Evolutionary conservation across 169 alveolate genomes (phyloP).

Genomic region (Perkinsus olseni): DNA sequence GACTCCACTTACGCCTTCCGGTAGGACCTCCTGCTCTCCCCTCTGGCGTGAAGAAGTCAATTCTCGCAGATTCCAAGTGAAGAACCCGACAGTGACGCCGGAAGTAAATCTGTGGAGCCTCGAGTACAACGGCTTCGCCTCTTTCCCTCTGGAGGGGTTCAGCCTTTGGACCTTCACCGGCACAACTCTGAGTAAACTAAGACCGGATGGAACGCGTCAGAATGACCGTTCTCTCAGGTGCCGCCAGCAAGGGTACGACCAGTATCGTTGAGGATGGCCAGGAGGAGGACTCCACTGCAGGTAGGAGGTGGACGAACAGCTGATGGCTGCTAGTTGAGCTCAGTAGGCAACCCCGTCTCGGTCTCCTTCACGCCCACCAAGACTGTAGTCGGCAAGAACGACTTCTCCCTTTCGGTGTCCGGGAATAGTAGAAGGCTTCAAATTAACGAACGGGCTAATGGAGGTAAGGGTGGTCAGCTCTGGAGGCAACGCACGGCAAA

Average conservation of each 20-base stretch:
- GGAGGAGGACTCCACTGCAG: not conserved
- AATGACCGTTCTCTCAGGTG: not conserved
- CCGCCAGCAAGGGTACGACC: not conserved
- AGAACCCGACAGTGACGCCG: not conserved
- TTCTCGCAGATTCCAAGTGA: not conserved
- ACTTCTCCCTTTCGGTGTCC: not conserved
- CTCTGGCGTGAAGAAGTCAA: not conserved
- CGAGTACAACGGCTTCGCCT: conserved; percentile 8
- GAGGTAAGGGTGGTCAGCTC: not conserved
- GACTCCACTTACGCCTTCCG: not conserved
- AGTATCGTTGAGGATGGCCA: not conserved
- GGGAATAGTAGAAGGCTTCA: not conserved
- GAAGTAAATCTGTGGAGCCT: not conserved
- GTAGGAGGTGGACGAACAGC: not conserved
- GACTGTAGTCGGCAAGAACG: not conserved
- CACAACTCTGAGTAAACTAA: not conserved
- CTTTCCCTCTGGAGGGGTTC: conserved; percentile 11
- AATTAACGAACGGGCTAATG: not conserved
- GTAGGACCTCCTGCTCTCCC: not conserved
- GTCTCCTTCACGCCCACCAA: not conserved
- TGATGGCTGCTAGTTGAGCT: not conserved
- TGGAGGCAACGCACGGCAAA: not conserved
- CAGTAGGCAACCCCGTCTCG: not conserved
- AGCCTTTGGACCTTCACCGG: conserved; percentile 3
- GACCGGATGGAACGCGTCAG: too few relatives aligned